phyloP scores from a whole-genome alignment of 75 land plant genomes.

The Azolla pinnata region DNA sequence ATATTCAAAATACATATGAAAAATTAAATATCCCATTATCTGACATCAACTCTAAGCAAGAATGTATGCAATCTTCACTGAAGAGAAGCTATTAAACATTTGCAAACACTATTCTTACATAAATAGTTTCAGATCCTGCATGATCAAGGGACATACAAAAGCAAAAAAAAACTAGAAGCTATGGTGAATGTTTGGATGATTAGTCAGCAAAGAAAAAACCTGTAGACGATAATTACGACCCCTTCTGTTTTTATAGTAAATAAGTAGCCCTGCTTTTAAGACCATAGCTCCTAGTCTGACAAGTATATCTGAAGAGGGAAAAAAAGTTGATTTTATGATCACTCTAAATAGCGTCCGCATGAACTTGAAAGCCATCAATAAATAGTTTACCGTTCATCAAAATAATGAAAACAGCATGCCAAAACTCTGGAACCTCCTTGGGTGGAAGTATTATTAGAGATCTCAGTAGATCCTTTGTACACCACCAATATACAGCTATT shows the following conservation, averaged over 20 bases:
- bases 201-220: too few species aligned
- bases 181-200: too few species aligned
- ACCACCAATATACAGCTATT: conserved; percentile 76
- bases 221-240: conserved; percentile 89
- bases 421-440: conserved; percentile 62
- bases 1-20: neutral
- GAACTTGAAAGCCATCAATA: too few species aligned
- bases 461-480: conserved; percentile 45
- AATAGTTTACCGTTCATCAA: conserved; percentile 86
- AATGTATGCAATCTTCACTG: too few species aligned
- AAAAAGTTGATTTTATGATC: neutral
- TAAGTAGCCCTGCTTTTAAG: conserved; percentile 60
- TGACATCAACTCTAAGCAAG: too few species aligned
- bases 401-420: conserved; percentile 86
- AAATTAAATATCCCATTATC: too few species aligned
- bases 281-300: conserved; percentile 90
- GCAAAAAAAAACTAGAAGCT: too few species aligned
- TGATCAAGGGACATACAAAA: too few species aligned
- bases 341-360: neutral
- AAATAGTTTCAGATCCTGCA: too few species aligned
- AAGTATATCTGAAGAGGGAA: conserved; percentile 57
- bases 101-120: too few species aligned
- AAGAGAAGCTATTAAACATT: too few species aligned
- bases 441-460: conserved; percentile 71
- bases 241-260: conserved; percentile 80